phyloP scores from a whole-genome alignment of 306 rosid species.

The Gastrolobium villosum region DNA sequence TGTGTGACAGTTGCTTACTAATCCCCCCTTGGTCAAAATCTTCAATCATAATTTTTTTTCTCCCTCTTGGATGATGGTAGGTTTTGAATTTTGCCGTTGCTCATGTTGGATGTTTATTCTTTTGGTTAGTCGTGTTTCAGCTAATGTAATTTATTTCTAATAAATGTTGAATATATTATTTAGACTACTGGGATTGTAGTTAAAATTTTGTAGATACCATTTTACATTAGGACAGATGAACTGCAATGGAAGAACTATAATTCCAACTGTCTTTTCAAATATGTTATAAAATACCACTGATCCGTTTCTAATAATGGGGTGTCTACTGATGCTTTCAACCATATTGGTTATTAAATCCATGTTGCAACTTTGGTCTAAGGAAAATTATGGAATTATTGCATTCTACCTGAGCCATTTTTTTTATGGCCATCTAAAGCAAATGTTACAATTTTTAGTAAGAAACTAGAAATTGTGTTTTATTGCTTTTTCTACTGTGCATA shows the following conservation, averaged over 20 bases:
- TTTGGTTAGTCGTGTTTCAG: slow-evolving; percentile 1
- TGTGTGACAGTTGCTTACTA: slow-evolving; percentile 17
- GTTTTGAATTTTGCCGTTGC: neutral
- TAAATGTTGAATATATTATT: slow-evolving; percentile 7
- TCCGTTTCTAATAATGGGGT: neutral
- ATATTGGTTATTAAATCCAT: neutral
- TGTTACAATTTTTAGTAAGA: neutral
- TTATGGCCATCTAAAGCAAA: neutral
- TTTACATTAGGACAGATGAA: neutral
- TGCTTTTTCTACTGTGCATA: neutral
- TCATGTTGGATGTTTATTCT: slow-evolving; percentile 16
- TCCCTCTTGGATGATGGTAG: neutral
- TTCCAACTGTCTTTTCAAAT: neutral
- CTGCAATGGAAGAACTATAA: neutral
- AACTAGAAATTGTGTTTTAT: slow-evolving; percentile 14
- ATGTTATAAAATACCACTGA: neutral
- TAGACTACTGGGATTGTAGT: neutral
- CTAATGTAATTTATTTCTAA: slow-evolving; percentile 1
- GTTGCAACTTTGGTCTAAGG: neutral
- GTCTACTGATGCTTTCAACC: neutral
- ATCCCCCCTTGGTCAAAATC: neutral
- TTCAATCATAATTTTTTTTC: neutral
- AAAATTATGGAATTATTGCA: slow-evolving; percentile 12
- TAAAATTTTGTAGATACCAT: neutral
- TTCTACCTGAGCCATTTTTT: slow-evolving; percentile 6